Evolutionary conservation across 129 eudicot species (phyloP).

Genomic region (Lonicera japonica): DNA sequence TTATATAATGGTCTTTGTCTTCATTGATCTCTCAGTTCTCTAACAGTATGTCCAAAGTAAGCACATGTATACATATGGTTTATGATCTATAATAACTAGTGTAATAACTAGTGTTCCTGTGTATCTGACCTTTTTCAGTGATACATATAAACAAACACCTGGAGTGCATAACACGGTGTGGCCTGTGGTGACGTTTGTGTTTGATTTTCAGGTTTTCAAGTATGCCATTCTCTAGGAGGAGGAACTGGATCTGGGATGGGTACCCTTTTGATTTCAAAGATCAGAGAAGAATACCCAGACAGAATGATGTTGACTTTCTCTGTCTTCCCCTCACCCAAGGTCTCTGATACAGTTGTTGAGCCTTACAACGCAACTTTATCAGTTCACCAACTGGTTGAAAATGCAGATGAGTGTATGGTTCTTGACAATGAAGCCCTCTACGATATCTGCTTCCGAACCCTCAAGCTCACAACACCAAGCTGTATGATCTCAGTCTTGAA

Average conservation of each 20-base stretch:
- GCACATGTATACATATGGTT: no score
- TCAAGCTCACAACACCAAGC: conserved; percentile 36
- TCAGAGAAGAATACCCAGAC: conserved; percentile 36
- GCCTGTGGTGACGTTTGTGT: neutral
- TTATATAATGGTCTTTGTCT: neutral
- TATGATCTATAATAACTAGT: no score
- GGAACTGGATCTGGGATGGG: conserved; percentile 46
- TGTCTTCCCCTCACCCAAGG: conserved; percentile 32
- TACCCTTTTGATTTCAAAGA: conserved; percentile 37
- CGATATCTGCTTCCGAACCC: conserved; percentile 32
- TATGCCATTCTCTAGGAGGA: conserved; percentile 40
- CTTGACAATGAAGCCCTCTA: conserved; percentile 37
- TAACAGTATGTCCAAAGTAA: neutral
- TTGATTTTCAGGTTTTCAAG: conserved; percentile 30
- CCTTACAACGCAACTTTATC: conserved; percentile 39
- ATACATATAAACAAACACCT: neutral
- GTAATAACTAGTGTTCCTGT: neutral
- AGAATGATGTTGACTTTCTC: conserved; percentile 36
- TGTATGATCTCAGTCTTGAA: neutral
- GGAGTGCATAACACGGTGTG: neutral
- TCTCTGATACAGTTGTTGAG: conserved; percentile 37
- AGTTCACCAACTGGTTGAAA: conserved; percentile 39
- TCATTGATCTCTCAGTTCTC: neutral
- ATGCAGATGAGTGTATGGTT: conserved; percentile 45
- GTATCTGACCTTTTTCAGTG: neutral